phyloP scores from a whole-genome alignment of 169 alveolate genomes.

The Cryptosporidium felis region DNA sequence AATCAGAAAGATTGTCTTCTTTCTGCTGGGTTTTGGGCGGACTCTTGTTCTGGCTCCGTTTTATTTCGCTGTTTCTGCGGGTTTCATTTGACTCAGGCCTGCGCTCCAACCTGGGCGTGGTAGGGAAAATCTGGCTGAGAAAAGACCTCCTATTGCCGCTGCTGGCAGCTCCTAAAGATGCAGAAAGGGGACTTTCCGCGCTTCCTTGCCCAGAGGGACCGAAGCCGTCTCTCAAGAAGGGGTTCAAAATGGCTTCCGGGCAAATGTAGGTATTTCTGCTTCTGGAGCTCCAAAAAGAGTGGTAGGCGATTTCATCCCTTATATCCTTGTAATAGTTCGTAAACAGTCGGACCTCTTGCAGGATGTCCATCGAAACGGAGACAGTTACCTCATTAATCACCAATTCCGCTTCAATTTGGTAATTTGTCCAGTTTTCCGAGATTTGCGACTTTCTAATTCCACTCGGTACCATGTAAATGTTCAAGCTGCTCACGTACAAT shows the following conservation, averaged over 20 bases:
- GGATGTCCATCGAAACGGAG: constrained; percentile 57
- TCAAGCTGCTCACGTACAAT: background rate
- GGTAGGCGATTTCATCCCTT: background rate
- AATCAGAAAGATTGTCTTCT: no score
- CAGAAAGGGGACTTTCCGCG: background rate
- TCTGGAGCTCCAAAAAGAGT: background rate
- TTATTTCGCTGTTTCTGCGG: no score
- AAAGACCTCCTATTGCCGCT: background rate
- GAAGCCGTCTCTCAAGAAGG: background rate
- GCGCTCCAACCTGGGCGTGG: no score
- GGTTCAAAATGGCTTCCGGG: constrained; percentile 31
- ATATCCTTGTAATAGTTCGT: background rate
- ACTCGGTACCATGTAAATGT: background rate
- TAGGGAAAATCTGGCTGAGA: constrained; percentile 24
- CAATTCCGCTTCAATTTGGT: constrained; percentile 3
- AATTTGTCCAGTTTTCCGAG: constrained; percentile 28
- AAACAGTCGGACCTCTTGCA: constrained; percentile 18
- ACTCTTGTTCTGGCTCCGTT: no score
- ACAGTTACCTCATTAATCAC: constrained; percentile 8
- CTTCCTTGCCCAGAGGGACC: background rate
- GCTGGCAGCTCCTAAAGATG: background rate
- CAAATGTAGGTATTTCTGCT: background rate
- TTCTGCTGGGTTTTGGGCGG: no score
- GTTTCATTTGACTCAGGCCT: no score
- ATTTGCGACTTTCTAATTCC: background rate